These are phyloP conservation scores for Elongisporangium anandrum DNA, from an alignment of 352 stramenopile species.

Conservation along the genomic window DNA sequence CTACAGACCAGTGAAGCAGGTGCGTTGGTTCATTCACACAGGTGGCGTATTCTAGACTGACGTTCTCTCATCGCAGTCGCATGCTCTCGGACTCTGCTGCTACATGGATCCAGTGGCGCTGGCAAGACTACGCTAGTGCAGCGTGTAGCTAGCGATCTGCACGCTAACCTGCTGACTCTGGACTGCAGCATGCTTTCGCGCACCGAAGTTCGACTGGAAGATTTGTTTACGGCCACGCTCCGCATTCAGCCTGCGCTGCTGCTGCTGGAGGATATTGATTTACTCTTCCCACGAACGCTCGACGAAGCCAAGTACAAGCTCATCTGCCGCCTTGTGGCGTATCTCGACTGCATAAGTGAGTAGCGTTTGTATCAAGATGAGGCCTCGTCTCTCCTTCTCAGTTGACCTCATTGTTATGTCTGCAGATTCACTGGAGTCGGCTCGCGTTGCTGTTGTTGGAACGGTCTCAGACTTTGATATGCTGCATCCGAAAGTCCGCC, in stretches of 20 bases:
- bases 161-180: constrained; percentile 55
- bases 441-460: constrained; percentile 54
- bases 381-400: neutral
- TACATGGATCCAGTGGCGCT: constrained; percentile 61
- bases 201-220: constrained; percentile 43
- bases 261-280: constrained; percentile 67
- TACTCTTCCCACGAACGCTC: constrained; percentile 63
- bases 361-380: neutral
- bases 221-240: constrained; percentile 66
- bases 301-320: constrained; percentile 75
- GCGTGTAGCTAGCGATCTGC: constrained; percentile 38
- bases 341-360: constrained; percentile 55
- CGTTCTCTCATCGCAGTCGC: constrained; percentile 2
- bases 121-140: constrained; percentile 72
- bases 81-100: constrained; percentile 38
- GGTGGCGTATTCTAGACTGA: neutral
- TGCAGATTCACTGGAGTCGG: constrained; percentile 3
- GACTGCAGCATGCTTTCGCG: constrained; percentile 56
- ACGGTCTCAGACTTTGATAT: constrained; percentile 47
- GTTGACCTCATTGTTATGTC: neutral
- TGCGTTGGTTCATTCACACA: neutral
- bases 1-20: neutral
- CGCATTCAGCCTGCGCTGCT: constrained; percentile 70
- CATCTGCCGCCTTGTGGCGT: constrained; percentile 53
- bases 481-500: constrained; percentile 60